Base-by-base conservation (phyloP, 768 basidiomycete species). In the Flagelloscypha sp. region DNA sequence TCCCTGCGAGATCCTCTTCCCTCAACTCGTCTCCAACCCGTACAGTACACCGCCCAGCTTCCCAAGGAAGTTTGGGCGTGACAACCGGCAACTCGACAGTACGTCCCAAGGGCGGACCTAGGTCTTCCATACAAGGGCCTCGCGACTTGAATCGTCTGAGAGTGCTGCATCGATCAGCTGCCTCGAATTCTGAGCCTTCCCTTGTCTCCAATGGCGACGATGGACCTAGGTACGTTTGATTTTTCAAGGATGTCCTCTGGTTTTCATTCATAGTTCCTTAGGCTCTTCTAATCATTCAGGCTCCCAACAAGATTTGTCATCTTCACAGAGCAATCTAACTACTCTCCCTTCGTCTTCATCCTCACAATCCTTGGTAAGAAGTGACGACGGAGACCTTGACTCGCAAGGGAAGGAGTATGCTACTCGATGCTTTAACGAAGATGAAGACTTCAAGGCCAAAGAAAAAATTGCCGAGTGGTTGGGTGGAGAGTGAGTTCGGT, bases 391-490 rank as follows among this genome's bases (percentile, higher is more conserved):
- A 13, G 81, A 81, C 43, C 57, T 79, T 41, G 79, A 81, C 23
- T 54, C 62, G 13, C 65, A 75, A 39, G 92, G 78, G 2, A 76
- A 75, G 48, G 79, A 79, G 33, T 57, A 87, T 28, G 92, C 93
- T 0, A 58, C 66, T 23, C 73, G 78, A 37, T 93, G 86, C 57
- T 88, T 86, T 74, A 70, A 74, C 21, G 89, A 92, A 47, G 89
- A 98, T 48, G 84, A 84, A 46, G 70, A 69, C 11, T 93, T 92
- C 53, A 55, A 93, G 48, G 66, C 76, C 10, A 80, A 80, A 51
- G 90, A 93, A 49, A 94, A 93, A 63, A 88, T 97, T 48, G 92
- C 94, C 1, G 90, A 95, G 56, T 99, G 88, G 81, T 68, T 99
- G 25, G 95, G 95, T 48, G 83, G 88, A 54, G 62, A 73, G 92